Conservation (phyloP, 225 moss, liverwort and hornwort species). For the Pleurozium schreberi region DNA sequence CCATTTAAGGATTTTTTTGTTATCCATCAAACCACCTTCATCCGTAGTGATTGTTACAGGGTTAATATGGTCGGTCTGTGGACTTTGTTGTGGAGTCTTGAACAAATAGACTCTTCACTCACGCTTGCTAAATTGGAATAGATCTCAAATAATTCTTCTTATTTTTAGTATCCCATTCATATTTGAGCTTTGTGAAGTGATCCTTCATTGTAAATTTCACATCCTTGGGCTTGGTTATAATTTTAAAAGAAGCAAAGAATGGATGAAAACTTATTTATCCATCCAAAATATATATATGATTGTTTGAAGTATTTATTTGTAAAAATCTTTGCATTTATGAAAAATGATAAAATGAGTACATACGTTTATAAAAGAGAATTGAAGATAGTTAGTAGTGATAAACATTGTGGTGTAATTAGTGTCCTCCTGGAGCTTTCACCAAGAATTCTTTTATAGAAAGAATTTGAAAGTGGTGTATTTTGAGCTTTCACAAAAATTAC, state of each 20-base stretch:
- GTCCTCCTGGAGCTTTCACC: too few relatives aligned
- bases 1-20: not conserved
- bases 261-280: not conserved
- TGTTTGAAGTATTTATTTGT: too few relatives aligned
- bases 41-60: accelerated
- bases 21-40: accelerated
- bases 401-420: too few relatives aligned
- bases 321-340: too few relatives aligned
- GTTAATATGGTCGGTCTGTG: not conserved
- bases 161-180: too few relatives aligned
- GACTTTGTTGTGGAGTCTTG: not conserved
- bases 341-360: too few relatives aligned
- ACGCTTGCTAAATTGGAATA: accelerated
- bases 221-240: not conserved
- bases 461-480: too few relatives aligned
- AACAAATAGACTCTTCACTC: not conserved
- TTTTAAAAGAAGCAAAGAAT: not conserved
- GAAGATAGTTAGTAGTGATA: too few relatives aligned
- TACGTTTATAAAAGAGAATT: too few relatives aligned
- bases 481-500: too few relatives aligned
- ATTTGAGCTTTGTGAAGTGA: not conserved
- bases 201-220: not conserved
- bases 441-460: too few relatives aligned
- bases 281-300: accelerated
- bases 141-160: too few relatives aligned